A percentile compares a stretch with the other conserved stretches of the same genome.
Evolutionary conservation across 1,284 basidiomycete genomes (phyloP).

Genomic region (Cutaneotrichosporon mucoides): DNA sequence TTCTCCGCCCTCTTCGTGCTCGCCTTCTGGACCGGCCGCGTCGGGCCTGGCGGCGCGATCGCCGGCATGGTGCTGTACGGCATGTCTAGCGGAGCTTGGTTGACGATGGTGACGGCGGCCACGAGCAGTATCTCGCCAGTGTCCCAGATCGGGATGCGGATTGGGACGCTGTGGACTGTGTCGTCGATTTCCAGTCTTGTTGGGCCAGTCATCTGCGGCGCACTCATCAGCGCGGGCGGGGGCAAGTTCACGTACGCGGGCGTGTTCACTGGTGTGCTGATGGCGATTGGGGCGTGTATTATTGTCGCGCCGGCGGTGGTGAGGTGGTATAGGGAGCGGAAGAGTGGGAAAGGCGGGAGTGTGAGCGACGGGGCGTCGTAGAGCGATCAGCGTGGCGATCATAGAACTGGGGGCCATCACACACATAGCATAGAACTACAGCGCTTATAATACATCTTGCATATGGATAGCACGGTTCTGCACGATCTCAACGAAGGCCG

Average conservation of each 20-base stretch:
- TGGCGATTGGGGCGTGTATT: conserved; percentile 8
- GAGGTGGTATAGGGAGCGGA: not conserved
- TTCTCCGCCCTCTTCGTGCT: not conserved
- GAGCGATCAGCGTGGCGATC: no score
- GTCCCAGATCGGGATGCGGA: conserved; percentile 41
- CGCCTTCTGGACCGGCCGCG: conserved; percentile 22
- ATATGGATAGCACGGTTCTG: no score
- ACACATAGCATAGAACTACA: no score
- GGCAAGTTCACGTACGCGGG: conserved; percentile 7
- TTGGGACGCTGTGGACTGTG: conserved; percentile 42
- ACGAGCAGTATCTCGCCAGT: conserved; percentile 38
- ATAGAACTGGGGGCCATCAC: no score
- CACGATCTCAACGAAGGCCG: no score
- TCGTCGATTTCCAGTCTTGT: conserved; percentile 31
- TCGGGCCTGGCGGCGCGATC: conserved; percentile 24
- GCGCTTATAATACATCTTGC: no score
- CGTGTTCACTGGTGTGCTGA: conserved; percentile 33
- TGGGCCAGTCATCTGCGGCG: conserved; percentile 38
- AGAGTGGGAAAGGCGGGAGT: not conserved
- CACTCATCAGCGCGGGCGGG: conserved; percentile 19
- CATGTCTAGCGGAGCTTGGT: conserved; percentile 33
- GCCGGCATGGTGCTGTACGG: conserved; percentile 41
- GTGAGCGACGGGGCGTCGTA: no score
- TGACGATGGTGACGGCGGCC: conserved; percentile 41
- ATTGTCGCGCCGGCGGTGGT: not conserved